Evolutionary conservation across 768 basidiomycete species (phyloP), one percentile per base, ranked within the genome.

Genomic region (Multifurca ochricompacta): DNA sequence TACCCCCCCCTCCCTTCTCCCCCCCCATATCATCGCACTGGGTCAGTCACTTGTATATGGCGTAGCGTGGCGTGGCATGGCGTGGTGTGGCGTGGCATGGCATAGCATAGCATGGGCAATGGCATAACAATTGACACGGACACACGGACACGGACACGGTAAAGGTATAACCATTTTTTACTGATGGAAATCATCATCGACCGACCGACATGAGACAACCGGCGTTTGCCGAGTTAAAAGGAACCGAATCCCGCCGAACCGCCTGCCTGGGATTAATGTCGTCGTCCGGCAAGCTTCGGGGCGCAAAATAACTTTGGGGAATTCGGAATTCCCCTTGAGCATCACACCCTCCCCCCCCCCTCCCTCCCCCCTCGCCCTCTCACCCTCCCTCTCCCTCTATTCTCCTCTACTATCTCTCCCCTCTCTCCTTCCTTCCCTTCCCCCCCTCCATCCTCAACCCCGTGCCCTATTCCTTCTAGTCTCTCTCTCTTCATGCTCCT

Each of bases 211-310:
- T 48, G 51, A 32, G 40, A 52, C 56, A 18, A 52, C 56, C 56
- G 56, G 56, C 3, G 36, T 14, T 18, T 8, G 13, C 56, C 56
- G 56, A 21, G 30, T 5, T 13, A 8, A 39, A 40, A 35, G 25
- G 32, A n/a, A n/a, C n/a, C n/a, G 19, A 53, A 32, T 34, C 43
- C 37, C 44, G 42, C 21, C 36, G 48, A 56, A 27, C n/a, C n/a
- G n/a, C n/a, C n/a, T n/a, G n/a, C 30, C 30, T 31, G 14, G 31
- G 27, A 18, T 30, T 23, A 16, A 55, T n/a, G 28, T 34, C n/a
- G 6, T 10, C 30, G 48, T 50, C 54, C 43, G 54, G 54, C 54
- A 51, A 51, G 37, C 49, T 35, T 51, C 56, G 50, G 50, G 56
- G 50, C 56, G 50, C 45, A 57, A 45, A 32, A 49, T 44, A 48